These are phyloP conservation scores for Knufia fluminis DNA, from an alignment of 2,329 filamentous ascomycete genomes.

Conservation along the genomic window DNA sequence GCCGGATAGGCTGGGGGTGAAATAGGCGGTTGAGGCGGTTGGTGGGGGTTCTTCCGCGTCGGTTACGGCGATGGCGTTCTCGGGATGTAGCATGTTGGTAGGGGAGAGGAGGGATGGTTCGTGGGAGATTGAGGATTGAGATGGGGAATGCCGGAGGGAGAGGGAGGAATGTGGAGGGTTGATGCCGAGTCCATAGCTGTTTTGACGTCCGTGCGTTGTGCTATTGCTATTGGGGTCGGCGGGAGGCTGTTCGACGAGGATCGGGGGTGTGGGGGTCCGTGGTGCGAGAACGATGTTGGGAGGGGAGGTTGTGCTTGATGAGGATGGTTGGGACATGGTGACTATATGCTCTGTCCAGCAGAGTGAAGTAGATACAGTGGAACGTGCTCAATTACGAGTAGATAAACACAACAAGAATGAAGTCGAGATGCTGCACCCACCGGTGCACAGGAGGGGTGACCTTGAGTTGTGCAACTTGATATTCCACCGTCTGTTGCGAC, in stretches of 20 bases:
- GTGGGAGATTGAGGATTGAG: slow-evolving; percentile 22
- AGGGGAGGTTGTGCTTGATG: slow-evolving; percentile 11
- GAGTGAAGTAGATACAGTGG: not conserved
- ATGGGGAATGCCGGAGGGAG: not conserved
- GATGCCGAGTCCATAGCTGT: slow-evolving; percentile 6
- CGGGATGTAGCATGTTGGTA: slow-evolving; percentile 17
- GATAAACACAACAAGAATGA: too few relatives aligned
- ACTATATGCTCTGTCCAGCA: slow-evolving; percentile 5
- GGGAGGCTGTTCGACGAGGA: slow-evolving; percentile 20
- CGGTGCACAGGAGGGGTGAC: too few relatives aligned
- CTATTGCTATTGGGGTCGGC: not conserved
- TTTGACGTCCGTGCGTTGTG: slow-evolving; percentile 5
- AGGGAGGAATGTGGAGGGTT: not conserved
- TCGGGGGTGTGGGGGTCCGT: slow-evolving; percentile 57
- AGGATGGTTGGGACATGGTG: not conserved
- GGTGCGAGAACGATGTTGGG: slow-evolving; percentile 42
- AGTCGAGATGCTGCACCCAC: too few relatives aligned
- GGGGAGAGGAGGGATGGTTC: slow-evolving; percentile 42
- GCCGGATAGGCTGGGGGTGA: slow-evolving; percentile 27
- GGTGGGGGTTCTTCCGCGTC: slow-evolving; percentile 25
- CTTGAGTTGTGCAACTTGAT: too few relatives aligned
- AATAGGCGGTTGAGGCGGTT: slow-evolving; percentile 29
- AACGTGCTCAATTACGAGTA: too few relatives aligned
- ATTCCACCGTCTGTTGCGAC: not conserved
- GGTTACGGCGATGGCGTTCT: not conserved